Evolutionary conservation across 2,329 filamentous ascomycete genomes (phyloP).

Genomic region (Berkeleyomyces basicola): DNA sequence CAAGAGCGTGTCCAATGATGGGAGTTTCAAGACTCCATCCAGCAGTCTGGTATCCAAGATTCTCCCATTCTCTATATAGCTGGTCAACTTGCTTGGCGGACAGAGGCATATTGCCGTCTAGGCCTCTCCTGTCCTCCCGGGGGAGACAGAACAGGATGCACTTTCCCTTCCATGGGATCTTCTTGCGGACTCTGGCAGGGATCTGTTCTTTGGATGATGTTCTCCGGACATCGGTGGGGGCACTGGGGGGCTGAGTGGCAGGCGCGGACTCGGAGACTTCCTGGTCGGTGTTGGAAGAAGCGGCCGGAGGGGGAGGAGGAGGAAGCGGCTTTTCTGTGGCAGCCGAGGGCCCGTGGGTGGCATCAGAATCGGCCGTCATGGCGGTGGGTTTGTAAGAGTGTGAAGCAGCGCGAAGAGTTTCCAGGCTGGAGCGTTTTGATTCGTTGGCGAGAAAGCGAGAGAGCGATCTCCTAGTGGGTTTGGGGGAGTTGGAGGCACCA

Average conservation of each 20-base stretch:
- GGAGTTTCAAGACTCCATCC: constrained; percentile 51
- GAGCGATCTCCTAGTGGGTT: constrained; percentile 20
- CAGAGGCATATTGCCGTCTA: constrained; percentile 36
- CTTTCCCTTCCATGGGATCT: constrained; percentile 59
- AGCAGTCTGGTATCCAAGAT: constrained; percentile 49
- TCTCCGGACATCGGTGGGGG: constrained; percentile 19
- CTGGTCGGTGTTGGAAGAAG: not conserved
- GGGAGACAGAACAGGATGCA: constrained; percentile 56
- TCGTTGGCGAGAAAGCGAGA: constrained; percentile 15
- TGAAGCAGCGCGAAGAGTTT: constrained; percentile 27
- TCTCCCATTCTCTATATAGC: constrained; percentile 50
- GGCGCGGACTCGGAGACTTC: not conserved
- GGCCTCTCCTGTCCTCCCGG: constrained; percentile 47
- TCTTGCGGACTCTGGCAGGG: constrained; percentile 49
- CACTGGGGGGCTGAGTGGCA: not conserved
- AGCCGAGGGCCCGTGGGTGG: not conserved
- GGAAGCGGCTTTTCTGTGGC: constrained; percentile 12
- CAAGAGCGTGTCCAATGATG: constrained; percentile 22
- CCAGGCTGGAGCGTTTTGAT: constrained; percentile 36
- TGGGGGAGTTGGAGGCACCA: constrained; percentile 27
- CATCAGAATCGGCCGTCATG: constrained; percentile 8
- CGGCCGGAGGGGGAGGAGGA: not conserved
- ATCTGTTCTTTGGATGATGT: constrained; percentile 24
- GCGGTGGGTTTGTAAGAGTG: constrained; percentile 4
- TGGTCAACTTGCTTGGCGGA: constrained; percentile 36